Conservation (phyloP, 148 eudicot genomes). For the Tetragonia tetragonoides region DNA sequence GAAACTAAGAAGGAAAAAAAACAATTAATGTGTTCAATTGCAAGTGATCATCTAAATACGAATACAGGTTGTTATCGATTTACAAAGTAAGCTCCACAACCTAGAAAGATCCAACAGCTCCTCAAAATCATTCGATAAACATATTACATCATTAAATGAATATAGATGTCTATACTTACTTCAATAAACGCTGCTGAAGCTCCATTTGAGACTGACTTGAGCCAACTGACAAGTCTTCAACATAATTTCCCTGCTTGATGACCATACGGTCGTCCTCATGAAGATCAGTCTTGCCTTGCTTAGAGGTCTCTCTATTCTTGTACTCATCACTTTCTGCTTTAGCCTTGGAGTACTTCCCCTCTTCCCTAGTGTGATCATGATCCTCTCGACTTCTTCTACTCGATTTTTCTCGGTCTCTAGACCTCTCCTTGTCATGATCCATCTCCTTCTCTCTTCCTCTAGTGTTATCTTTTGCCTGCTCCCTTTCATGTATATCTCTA, state of each 20-base stretch:
- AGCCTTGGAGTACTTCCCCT: constrained; percentile 35
- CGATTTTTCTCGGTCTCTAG: constrained; percentile 49
- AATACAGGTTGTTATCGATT: too few relatives aligned
- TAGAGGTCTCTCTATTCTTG: constrained; percentile 30
- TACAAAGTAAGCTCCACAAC: background rate
- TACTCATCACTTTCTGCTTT: constrained; percentile 34
- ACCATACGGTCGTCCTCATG: constrained; percentile 38
- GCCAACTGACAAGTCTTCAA: constrained; percentile 31
- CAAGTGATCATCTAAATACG: too few relatives aligned
- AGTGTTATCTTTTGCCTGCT: constrained; percentile 46
- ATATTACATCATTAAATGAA: background rate
- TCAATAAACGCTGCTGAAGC: constrained; percentile 59
- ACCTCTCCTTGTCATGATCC: constrained; percentile 53
- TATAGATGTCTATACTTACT: constrained; percentile 40
- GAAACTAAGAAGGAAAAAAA: background rate
- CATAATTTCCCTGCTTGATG: constrained; percentile 34
- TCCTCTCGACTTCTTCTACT: constrained; percentile 53
- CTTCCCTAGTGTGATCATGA: constrained; percentile 47
- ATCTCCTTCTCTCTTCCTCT: constrained; percentile 51
- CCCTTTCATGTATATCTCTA: constrained; percentile 46
- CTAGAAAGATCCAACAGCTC: background rate
- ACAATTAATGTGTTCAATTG: constrained; percentile 2
- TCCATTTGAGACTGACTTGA: constrained; percentile 37
- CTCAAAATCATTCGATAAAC: background rate
- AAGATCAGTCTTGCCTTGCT: constrained; percentile 14